Evolutionary conservation across 2,329 filamentous ascomycete species (phyloP).

Genomic region (Alternaria triticimaculans): DNA sequence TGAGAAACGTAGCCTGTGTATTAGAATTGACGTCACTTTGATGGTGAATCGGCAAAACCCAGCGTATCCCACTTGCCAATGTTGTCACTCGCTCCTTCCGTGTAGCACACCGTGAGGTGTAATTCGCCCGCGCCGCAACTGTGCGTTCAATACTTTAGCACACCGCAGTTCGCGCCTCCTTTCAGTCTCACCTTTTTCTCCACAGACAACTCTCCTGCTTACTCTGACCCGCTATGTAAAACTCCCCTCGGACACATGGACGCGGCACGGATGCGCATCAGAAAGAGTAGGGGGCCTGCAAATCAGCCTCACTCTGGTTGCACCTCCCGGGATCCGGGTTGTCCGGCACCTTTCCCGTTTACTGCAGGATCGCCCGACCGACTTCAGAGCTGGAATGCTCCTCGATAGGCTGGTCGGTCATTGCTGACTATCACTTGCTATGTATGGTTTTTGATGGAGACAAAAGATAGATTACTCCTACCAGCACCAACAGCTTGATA

Average conservation of each 20-base stretch:
- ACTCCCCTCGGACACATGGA: background rate
- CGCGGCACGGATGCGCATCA: background rate
- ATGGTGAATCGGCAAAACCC: background rate
- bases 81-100: background rate
- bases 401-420: background rate
- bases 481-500: background rate
- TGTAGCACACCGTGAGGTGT: background rate
- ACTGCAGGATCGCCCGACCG: background rate
- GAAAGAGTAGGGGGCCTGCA: background rate
- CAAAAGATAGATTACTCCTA: background rate
- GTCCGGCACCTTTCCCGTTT: background rate
- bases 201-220: background rate
- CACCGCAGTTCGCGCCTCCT: background rate
- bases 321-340: background rate
- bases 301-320: background rate
- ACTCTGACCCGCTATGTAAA: background rate
- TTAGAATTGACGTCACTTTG: background rate
- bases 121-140: background rate
- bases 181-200: background rate
- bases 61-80: background rate
- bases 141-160: background rate
- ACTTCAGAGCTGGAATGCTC: background rate
- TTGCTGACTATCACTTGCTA: background rate
- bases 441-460: background rate
- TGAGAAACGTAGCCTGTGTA: background rate